Evolutionary conservation across 768 basidiomycete species (phyloP).

Genomic region (Leccinum uliginosum): DNA sequence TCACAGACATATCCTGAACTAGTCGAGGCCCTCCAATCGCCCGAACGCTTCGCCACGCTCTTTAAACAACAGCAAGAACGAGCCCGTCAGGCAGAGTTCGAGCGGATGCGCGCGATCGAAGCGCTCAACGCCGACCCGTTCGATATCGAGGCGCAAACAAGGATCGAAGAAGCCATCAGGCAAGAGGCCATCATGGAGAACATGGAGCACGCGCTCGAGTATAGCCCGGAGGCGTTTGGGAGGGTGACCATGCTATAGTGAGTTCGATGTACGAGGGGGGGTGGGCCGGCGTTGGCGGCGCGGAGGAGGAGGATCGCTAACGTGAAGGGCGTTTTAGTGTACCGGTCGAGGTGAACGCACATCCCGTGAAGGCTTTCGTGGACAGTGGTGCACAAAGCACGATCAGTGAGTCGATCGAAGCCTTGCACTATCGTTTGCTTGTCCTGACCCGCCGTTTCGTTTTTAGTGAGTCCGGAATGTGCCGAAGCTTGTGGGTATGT

Average conservation of each 20-base stretch:
- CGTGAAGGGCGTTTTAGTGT: slow-evolving; percentile 46
- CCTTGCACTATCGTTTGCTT: neutral
- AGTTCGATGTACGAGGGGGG: slow-evolving; percentile 32
- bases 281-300: neutral
- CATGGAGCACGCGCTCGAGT: slow-evolving; percentile 90
- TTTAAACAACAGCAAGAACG: slow-evolving; percentile 58
- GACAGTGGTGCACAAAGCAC: slow-evolving; percentile 97
- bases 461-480: slow-evolving; percentile 82
- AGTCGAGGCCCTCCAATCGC: slow-evolving; percentile 59
- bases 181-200: slow-evolving; percentile 90
- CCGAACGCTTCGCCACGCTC: slow-evolving; percentile 71
- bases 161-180: slow-evolving; percentile 90
- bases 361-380: slow-evolving; percentile 92
- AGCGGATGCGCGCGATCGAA: slow-evolving; percentile 57
- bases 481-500: slow-evolving; percentile 87
- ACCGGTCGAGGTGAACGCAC: slow-evolving; percentile 87
- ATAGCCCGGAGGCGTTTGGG: slow-evolving; percentile 90
- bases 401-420: slow-evolving; percentile 62
- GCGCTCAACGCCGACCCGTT: slow-evolving; percentile 83
- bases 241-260: slow-evolving; percentile 96
- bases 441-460: neutral
- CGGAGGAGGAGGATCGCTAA: slow-evolving; percentile 10
- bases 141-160: slow-evolving; percentile 86
- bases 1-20: slow-evolving; percentile 76
- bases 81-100: slow-evolving; percentile 49